Evolutionary conservation across 1,284 basidiomycete genomes (phyloP).

Genomic region (Pseudozyma sp.): DNA sequence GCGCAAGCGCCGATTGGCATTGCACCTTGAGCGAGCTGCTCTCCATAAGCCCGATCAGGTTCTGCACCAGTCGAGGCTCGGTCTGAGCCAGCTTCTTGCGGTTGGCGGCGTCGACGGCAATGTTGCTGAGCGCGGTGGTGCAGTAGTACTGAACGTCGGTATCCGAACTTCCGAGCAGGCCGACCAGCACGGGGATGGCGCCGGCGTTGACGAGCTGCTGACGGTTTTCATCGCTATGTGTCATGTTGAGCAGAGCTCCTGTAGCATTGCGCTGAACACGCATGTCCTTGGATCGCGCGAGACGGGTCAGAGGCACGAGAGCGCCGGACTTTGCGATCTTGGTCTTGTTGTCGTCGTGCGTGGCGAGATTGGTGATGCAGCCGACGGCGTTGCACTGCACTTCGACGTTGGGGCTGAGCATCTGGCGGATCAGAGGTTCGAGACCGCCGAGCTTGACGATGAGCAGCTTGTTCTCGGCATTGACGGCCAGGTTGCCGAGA

Average conservation of each 20-base stretch:
- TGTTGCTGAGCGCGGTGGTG: slow-evolving; percentile 97
- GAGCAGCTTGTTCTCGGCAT: slow-evolving; percentile 98
- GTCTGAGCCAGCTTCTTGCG: slow-evolving; percentile 94
- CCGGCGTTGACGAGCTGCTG: slow-evolving; percentile 99
- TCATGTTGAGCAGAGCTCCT: slow-evolving; percentile 98
- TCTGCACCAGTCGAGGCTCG: slow-evolving; percentile 94
- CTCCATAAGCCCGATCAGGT: slow-evolving; percentile 95
- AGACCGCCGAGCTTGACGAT: slow-evolving; percentile 98
- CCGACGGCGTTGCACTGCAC: slow-evolving; percentile 99
- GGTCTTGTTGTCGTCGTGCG: slow-evolving; percentile 99
- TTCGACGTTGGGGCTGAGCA: slow-evolving; percentile 98
- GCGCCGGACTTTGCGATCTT: slow-evolving; percentile 99
- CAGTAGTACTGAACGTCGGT: slow-evolving; percentile 99
- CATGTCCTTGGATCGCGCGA: slow-evolving; percentile 99
- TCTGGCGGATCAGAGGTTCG: slow-evolving; percentile 97
- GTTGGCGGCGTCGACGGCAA: slow-evolving; percentile 78
- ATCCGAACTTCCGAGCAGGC: slow-evolving; percentile 93
- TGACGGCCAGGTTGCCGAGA: slow-evolving; percentile 97
- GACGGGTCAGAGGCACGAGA: slow-evolving; percentile 91
- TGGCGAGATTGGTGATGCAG: slow-evolving; percentile 98
- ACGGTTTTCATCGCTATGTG: slow-evolving; percentile 93
- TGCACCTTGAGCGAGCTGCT: slow-evolving; percentile 97
- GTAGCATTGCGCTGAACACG: slow-evolving; percentile 98
- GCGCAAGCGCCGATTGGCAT: slow-evolving; percentile 95
- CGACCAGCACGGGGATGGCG: slow-evolving; percentile 96